A percentile compares a stretch with the other conserved stretches of the same genome.
Conservation (phyloP, 2,329 filamentous ascomycete genomes). For the Alternaria brassicicola region DNA sequence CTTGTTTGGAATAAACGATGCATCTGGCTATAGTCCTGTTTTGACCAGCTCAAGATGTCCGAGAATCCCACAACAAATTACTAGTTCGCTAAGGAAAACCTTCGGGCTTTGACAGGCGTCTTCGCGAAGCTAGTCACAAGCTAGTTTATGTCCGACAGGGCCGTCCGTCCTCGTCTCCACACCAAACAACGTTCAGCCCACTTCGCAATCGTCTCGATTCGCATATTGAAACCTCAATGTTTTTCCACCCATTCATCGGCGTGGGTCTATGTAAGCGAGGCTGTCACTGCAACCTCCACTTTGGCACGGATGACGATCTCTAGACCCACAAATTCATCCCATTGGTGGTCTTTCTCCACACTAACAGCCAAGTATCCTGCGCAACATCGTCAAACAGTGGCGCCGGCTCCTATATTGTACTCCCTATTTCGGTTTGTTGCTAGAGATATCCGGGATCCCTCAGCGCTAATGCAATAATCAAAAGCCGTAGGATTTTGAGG, state of each 20-base stretch:
- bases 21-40: not conserved
- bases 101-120: not conserved
- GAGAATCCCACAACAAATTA: no score
- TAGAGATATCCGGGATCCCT: conserved; percentile 1
- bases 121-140: not conserved
- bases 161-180: not conserved
- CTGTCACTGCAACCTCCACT: not conserved
- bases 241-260: conserved; percentile 3
- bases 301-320: not conserved
- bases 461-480: conserved; percentile 8
- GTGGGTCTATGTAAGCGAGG: not conserved
- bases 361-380: conserved; percentile 25
- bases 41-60: not conserved
- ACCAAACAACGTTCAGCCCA: not conserved
- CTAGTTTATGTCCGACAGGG: not conserved
- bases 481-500: conserved; percentile 9
- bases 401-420: conserved; percentile 22
- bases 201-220: not conserved
- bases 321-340: conserved; percentile 14
- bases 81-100: not conserved
- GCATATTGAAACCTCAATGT: not conserved
- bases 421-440: conserved; percentile 6
- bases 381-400: conserved; percentile 21
- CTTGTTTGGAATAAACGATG: not conserved
- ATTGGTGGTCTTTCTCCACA: conserved; percentile 32